Evolutionary conservation across 2,329 filamentous ascomycete species (phyloP).

Genomic region (Alternaria gansuensis): DNA sequence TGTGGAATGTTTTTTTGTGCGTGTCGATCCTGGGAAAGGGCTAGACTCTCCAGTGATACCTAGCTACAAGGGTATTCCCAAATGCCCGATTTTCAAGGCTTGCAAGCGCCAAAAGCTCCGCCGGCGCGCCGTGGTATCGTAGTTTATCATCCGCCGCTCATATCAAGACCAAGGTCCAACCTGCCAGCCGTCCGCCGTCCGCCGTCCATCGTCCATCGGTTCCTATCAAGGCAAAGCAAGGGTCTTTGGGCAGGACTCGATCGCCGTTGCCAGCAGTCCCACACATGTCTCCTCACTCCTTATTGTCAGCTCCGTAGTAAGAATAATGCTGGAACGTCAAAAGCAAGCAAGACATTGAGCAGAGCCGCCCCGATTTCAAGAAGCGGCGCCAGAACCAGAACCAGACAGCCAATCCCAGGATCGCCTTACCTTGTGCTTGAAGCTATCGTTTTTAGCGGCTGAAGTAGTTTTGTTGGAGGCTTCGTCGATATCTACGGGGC

Average conservation of each 20-base stretch:
- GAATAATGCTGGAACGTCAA: constrained; percentile 1
- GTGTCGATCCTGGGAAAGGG: not conserved
- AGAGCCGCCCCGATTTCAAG: constrained; percentile 10
- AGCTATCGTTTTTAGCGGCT: constrained; percentile 4
- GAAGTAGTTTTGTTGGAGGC: not conserved
- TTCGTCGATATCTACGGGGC: constrained; percentile 1
- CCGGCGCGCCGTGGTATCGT: constrained; percentile 3
- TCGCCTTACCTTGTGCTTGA: constrained; percentile 30
- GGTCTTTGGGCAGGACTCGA: not conserved
- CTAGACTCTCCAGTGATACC: not conserved
- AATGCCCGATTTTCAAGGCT: not conserved
- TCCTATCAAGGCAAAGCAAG: constrained; percentile 5
- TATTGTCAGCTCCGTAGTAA: constrained; percentile 15
- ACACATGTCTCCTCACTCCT: constrained; percentile 15
- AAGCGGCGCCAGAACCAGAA: constrained; percentile 16
- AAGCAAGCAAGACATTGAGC: constrained; percentile 1
- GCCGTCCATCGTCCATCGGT: not conserved
- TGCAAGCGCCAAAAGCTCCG: not conserved
- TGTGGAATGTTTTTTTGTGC: constrained; percentile 1
- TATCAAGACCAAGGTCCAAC: not conserved
- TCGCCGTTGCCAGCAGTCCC: constrained; percentile 7
- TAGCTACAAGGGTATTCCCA: constrained; percentile 3
- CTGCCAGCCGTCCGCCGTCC: not conserved
- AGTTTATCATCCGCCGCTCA: not conserved
- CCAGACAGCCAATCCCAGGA: constrained; percentile 27